phyloP scores from a whole-genome alignment of 805 yeast genomes.

The Yarrowia alimentaria region DNA sequence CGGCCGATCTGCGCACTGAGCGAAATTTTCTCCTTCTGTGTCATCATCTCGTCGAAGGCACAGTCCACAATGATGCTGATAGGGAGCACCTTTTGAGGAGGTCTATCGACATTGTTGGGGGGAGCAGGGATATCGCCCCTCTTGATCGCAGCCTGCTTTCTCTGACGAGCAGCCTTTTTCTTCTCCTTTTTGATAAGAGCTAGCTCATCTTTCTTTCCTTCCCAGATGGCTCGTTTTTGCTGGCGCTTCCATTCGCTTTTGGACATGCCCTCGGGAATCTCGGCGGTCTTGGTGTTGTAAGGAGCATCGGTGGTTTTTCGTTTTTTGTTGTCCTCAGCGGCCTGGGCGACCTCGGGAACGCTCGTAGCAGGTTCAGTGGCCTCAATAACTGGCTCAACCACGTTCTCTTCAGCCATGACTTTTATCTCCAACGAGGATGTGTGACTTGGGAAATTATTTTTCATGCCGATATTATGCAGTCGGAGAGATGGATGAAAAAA shows the following conservation, averaged over 20 bases:
- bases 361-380: no score
- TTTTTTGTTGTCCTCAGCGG: no score
- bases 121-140: conserved; percentile 37
- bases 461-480: conserved; percentile 18
- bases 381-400: conserved; percentile 1
- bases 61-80: conserved; percentile 76
- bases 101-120: conserved; percentile 25
- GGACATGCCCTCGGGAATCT: conserved; percentile 80
- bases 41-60: conserved; percentile 87
- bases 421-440: no score
- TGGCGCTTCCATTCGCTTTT: conserved; percentile 79
- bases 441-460: conserved; percentile 24
- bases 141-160: conserved; percentile 30
- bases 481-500: no score
- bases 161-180: conserved; percentile 38
- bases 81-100: conserved; percentile 41
- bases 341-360: no score
- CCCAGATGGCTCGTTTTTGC: conserved; percentile 58
- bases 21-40: conserved; percentile 64
- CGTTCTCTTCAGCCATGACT: conserved; percentile 2
- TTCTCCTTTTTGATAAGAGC: conserved; percentile 54
- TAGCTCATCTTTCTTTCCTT: conserved; percentile 61
- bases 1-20: conserved; percentile 78
- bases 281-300: conserved; percentile 21
- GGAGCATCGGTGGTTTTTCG: conserved; percentile 9